Evolutionary conservation across 148 eudicot genomes (phyloP).

Genomic region (Heliamphora exappendiculata): DNA sequence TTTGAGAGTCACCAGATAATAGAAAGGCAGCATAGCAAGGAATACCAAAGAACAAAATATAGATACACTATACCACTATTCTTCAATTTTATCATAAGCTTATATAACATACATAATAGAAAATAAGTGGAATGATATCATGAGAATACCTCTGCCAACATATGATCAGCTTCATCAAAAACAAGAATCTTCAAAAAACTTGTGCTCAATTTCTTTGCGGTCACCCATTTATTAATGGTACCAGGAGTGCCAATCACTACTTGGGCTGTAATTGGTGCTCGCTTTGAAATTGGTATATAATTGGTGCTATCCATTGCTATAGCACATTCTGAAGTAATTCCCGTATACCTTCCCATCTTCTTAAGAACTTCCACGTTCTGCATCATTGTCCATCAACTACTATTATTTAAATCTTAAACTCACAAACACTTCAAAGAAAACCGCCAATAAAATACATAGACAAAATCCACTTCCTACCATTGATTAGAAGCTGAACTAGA

Average conservation of each 20-base stretch:
- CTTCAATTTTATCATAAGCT: background rate
- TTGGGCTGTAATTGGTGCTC: slow-evolving; percentile 49
- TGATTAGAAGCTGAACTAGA: background rate
- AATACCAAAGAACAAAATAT: background rate
- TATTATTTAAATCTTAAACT: background rate
- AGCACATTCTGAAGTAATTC: slow-evolving; percentile 68
- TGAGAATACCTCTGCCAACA: slow-evolving; percentile 59
- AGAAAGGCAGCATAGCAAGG: background rate
- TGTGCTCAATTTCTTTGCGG: slow-evolving; percentile 43
- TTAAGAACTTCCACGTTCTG: slow-evolving; percentile 84
- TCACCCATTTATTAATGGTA: slow-evolving; percentile 52
- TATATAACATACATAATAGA: background rate
- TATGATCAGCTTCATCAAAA: slow-evolving; percentile 86
- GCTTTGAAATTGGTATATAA: slow-evolving; percentile 38
- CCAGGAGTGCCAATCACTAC: slow-evolving; percentile 83
- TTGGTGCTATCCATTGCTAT: slow-evolving; percentile 50
- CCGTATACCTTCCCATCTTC: slow-evolving; percentile 77
- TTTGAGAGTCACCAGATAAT: background rate
- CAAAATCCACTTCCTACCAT: background rate
- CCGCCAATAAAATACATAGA: background rate
- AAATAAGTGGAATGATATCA: background rate
- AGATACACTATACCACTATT: background rate
- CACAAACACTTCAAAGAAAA: background rate
- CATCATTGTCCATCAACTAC: slow-evolving; percentile 9
- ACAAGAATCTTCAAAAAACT: slow-evolving; percentile 68